Evolutionary conservation across 1,139 yeast species (phyloP), one percentile per base, ranked within the genome.

Genomic region (Geotrichum cucujoidarum): DNA sequence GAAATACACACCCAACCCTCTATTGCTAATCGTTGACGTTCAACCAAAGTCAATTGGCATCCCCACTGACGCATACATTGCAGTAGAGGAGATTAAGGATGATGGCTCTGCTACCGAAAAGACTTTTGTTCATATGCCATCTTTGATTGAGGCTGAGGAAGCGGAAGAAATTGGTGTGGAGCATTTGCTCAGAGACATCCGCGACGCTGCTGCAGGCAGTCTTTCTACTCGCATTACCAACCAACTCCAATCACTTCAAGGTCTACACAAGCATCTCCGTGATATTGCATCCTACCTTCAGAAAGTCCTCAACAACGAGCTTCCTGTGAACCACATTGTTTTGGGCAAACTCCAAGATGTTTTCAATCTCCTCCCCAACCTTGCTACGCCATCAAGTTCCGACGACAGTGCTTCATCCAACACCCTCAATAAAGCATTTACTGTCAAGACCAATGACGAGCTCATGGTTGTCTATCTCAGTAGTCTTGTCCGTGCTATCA

Each of bases 141-240:
- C 96, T 13, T 75, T 80, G 29, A 89, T 94, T 55, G 95, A 88
- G 64, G 99, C 99, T 2, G 98, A 94, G 65, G 98, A 94, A 66
- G 98, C 98, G 2, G 98, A 94, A 69, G 99, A 94, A 68, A 94
- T 94, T 59, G 98, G 98, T 54, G 99, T 94, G 8, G 99, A 94
- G 65, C 99, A 94, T 64, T 71, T 94, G 54, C 72, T 94, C 55
- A 81, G 97, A 61, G 98, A 94, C 62, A 88, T 89, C 34, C 80
- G 97, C 60, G 97, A 92, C 64, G 97, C 90, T 60, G 97, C 97
- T 7, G 95, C 95, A 8, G 98, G 98, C 13, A 83, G 86, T 43
- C 76, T 94, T 55, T 83, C 97, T 1, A 78, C 90, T 47, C 80
- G 83, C 63, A 81, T 92, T 48, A 88, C 97, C 16, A 85, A 85